A percentile compares a stretch with the other conserved stretches of the same genome.
Conservation (phyloP, 106 monocot genomes). For the Dioscorea alata region DNA sequence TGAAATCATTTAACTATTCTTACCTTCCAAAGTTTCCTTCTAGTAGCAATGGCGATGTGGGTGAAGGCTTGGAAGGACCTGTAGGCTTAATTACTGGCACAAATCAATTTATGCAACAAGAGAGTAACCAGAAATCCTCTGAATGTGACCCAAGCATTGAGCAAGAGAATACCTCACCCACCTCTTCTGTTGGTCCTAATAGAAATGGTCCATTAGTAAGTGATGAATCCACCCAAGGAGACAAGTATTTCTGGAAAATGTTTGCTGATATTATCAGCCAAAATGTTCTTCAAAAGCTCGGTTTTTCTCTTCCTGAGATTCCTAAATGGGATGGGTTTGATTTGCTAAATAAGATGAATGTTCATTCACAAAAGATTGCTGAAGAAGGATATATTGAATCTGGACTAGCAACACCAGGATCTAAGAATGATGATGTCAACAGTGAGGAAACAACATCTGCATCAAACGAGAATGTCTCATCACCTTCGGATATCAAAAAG, state of each 20-base stretch:
- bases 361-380: constrained; percentile 51
- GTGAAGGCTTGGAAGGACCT: constrained; percentile 7
- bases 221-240: constrained; percentile 22
- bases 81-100: constrained; percentile 5
- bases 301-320: constrained; percentile 62
- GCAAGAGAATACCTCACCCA: constrained; percentile 6
- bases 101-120: constrained; percentile 15
- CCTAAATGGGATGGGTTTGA: constrained; percentile 55
- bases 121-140: constrained; percentile 5
- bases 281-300: constrained; percentile 51
- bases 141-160: constrained; percentile 1
- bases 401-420: constrained; percentile 65
- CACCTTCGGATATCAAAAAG: constrained; percentile 60
- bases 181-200: constrained; percentile 1
- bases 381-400: constrained; percentile 77
- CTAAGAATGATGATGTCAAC: constrained; percentile 13
- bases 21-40: constrained; percentile 25
- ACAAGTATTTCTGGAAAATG: constrained; percentile 65
- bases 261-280: constrained; percentile 45
- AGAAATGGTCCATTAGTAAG: constrained; percentile 10
- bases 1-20: constrained; percentile 43
- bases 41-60: constrained; percentile 7
- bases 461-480: constrained; percentile 10
- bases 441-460: constrained; percentile 4
- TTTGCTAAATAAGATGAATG: constrained; percentile 46